These are phyloP conservation scores for Fagus crenata DNA, from an alignment of 306 rosid genomes.

Conservation along the genomic window DNA sequence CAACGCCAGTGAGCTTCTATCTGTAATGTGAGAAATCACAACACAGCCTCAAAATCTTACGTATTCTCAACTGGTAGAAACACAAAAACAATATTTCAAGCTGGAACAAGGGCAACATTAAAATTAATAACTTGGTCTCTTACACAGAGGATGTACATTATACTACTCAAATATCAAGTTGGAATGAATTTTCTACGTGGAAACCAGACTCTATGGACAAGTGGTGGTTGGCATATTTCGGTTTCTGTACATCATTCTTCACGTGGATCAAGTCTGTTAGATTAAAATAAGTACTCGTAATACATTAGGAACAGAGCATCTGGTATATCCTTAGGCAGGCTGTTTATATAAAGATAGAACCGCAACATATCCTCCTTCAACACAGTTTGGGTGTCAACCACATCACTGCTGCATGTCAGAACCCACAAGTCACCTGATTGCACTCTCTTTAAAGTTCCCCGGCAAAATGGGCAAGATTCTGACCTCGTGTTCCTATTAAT, in stretches of 20 bases:
- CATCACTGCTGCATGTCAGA: conserved; percentile 52
- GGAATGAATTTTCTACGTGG: conserved; percentile 20
- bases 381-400: conserved; percentile 55
- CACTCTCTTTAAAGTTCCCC: conserved; percentile 70
- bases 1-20: background rate
- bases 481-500: conserved; percentile 64
- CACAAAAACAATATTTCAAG: background rate
- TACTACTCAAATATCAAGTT: conserved; percentile 7
- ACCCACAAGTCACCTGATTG: conserved; percentile 74
- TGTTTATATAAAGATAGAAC: conserved; percentile 59
- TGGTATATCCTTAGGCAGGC: conserved; percentile 61
- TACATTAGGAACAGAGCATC: conserved; percentile 62
- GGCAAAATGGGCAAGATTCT: conserved; percentile 83
- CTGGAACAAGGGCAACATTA: conserved; percentile 3
- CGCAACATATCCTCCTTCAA: conserved; percentile 56
- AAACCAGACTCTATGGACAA: conserved; percentile 32
- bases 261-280: background rate
- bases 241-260: conserved; percentile 30
- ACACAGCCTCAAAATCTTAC: background rate
- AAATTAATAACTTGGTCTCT: conserved; percentile 14
- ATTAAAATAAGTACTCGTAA: conserved; percentile 59
- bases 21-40: background rate
- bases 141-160: conserved; percentile 17
- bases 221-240: conserved; percentile 21
- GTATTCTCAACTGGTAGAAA: background rate